Conservation (phyloP, 2,329 filamentous ascomycete species). For the Stachybotrys echinatus region DNA sequence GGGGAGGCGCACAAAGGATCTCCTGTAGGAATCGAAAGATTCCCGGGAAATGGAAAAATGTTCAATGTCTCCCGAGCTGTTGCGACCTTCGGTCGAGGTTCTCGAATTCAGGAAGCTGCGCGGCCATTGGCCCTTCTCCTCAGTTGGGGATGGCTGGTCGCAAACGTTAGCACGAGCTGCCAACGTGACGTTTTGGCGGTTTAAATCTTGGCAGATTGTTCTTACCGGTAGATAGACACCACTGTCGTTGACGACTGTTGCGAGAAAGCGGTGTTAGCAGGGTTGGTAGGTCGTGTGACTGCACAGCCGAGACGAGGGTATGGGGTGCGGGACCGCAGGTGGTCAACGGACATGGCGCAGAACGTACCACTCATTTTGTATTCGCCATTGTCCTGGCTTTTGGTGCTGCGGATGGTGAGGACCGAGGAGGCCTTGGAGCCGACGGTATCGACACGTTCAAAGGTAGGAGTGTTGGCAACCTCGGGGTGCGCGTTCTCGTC, state of each 20-base stretch:
- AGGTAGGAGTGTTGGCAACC: conserved; percentile 30
- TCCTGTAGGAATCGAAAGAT: conserved; percentile 93
- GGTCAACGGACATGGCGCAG: neutral
- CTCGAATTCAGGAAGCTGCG: conserved; percentile 46
- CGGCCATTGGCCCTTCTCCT: conserved; percentile 78
- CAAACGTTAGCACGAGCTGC: neutral
- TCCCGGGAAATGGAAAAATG: conserved; percentile 93
- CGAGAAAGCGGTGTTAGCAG: conserved; percentile 16
- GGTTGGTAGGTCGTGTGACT: conserved; percentile 16
- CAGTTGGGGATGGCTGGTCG: conserved; percentile 73
- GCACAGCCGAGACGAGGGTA: conserved; percentile 4
- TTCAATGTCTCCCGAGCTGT: conserved; percentile 75
- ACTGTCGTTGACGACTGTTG: conserved; percentile 85
- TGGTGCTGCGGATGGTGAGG: conserved; percentile 56
- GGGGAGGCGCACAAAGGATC: conserved; percentile 72
- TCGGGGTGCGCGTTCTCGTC: conserved; percentile 48
- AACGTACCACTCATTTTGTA: conserved; percentile 75
- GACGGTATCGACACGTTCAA: conserved; percentile 58
- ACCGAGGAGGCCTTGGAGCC: conserved; percentile 58
- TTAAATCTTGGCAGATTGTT: conserved; percentile 4
- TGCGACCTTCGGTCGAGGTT: conserved; percentile 49
- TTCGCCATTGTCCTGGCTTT: conserved; percentile 60
- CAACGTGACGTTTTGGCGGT: too few species aligned
- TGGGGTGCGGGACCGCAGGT: conserved; percentile 5
- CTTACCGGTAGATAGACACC: conserved; percentile 89